Evolutionary conservation across 805 yeast genomes (phyloP).

Genomic region (Hyphopichia homilentoma): DNA sequence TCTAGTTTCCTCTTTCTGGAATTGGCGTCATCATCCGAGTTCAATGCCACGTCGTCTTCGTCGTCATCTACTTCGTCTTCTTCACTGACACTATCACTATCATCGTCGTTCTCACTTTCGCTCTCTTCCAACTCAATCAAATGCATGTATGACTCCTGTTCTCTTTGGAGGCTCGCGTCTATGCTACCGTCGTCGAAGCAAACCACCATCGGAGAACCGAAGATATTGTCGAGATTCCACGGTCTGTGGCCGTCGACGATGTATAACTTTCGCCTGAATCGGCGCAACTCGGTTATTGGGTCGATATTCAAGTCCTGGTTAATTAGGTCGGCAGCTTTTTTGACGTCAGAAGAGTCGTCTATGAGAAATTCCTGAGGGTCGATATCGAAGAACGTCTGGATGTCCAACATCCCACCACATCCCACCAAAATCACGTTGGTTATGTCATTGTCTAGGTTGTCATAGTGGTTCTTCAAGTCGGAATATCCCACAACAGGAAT

Average conservation of each 20-base stretch:
- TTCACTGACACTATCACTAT: constrained; percentile 28
- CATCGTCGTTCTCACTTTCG: constrained; percentile 25
- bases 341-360: constrained; percentile 15
- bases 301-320: constrained; percentile 15
- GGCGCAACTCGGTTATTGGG: constrained; percentile 4
- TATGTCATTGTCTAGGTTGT: constrained; percentile 67
- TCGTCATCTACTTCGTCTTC: constrained; percentile 29
- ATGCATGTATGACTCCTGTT: constrained; percentile 58
- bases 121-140: constrained; percentile 34
- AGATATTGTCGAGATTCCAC: constrained; percentile 91
- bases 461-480: constrained; percentile 65
- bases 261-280: constrained; percentile 59
- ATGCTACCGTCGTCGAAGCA: constrained; percentile 88
- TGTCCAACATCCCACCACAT: constrained; percentile 89
- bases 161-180: constrained; percentile 53
- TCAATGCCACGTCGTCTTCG: constrained; percentile 13
- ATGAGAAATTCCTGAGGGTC: constrained; percentile 51
- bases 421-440: constrained; percentile 78
- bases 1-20: constrained; percentile 29
- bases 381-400: constrained; percentile 69
- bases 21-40: constrained; percentile 21
- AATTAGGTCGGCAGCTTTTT: constrained; percentile 14
- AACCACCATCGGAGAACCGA: constrained; percentile 71
- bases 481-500: constrained; percentile 91
- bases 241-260: constrained; percentile 92